Evolutionary conservation across 108 stramenopile species (phyloP).

Genomic region (Cyclostephanos invisitatus): DNA sequence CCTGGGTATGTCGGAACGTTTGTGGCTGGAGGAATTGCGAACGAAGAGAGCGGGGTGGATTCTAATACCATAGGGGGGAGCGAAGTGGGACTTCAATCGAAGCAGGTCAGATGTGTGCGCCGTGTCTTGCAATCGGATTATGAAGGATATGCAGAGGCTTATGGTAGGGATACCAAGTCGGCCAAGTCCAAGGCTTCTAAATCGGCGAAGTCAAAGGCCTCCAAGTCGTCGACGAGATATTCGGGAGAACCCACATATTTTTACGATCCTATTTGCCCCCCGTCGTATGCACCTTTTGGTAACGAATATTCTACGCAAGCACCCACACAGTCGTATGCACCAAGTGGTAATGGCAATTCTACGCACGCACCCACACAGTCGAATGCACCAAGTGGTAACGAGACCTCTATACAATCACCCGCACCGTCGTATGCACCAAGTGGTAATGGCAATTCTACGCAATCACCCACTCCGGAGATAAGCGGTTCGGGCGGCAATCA

Average conservation of each 20-base stretch:
- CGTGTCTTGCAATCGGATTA: conserved; percentile 2
- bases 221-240: not conserved
- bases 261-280: conserved; percentile 5
- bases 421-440: not conserved
- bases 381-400: too few species aligned
- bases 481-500: too few species aligned
- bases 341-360: not conserved
- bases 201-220: conserved; percentile 17
- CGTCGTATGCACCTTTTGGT: conserved; percentile 14
- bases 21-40: not conserved
- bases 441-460: too few species aligned
- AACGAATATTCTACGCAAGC: too few species aligned
- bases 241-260: not conserved
- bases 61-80: not conserved
- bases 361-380: too few species aligned
- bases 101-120: conserved; percentile 1
- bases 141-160: not conserved
- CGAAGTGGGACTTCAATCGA: not conserved
- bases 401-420: not conserved
- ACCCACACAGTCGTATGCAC: not conserved
- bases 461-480: too few species aligned
- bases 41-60: not conserved
- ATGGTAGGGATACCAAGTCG: not conserved
- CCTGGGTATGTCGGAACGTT: not conserved
- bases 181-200: conserved; percentile 3